Percentiles rank a stretch among this genome's conserved stretches.
phyloP scores from a whole-genome alignment of 1,284 basidiomycete species.

The Tilletia setariae region DNA sequence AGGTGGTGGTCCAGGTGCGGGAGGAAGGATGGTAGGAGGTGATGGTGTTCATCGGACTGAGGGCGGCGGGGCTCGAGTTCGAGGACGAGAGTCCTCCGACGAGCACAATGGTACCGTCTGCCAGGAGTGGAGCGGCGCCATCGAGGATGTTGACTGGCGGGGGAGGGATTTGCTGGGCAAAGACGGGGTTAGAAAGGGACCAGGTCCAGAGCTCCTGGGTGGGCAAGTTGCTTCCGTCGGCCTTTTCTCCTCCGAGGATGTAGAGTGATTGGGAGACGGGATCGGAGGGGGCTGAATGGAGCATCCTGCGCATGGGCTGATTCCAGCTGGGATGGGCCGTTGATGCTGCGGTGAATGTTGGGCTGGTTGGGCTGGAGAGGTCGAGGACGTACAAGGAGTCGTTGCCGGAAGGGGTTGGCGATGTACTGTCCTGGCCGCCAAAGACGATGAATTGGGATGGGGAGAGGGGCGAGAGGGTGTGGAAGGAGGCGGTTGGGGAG shows the following conservation, averaged over 20 bases:
- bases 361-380: constrained; percentile 22
- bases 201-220: constrained; percentile 36
- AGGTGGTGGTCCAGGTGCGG: constrained; percentile 28
- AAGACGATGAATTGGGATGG: constrained; percentile 34
- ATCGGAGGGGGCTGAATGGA: constrained; percentile 36
- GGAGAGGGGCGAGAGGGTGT: constrained; percentile 41
- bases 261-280: constrained; percentile 28
- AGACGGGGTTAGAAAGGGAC: constrained; percentile 18
- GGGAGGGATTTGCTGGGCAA: constrained; percentile 21
- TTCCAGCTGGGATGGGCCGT: constrained; percentile 26
- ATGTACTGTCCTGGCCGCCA: constrained; percentile 34
- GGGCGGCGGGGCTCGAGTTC: constrained; percentile 19
- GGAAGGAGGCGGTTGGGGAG: constrained; percentile 25
- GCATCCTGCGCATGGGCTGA: constrained; percentile 42
- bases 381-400: constrained; percentile 40
- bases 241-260: constrained; percentile 44
- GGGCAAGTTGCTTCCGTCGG: constrained; percentile 35
- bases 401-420: constrained; percentile 32
- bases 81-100: constrained; percentile 36
- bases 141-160: constrained; percentile 31
- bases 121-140: constrained; percentile 39
- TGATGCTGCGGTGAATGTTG: background rate
- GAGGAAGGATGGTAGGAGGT: constrained; percentile 29
- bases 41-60: constrained; percentile 35
- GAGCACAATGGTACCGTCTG: constrained; percentile 40